These are phyloP conservation scores for Pseudotulostoma volvatum DNA, from an alignment of 495 filamentous ascomycete species.

Conservation along the genomic window DNA sequence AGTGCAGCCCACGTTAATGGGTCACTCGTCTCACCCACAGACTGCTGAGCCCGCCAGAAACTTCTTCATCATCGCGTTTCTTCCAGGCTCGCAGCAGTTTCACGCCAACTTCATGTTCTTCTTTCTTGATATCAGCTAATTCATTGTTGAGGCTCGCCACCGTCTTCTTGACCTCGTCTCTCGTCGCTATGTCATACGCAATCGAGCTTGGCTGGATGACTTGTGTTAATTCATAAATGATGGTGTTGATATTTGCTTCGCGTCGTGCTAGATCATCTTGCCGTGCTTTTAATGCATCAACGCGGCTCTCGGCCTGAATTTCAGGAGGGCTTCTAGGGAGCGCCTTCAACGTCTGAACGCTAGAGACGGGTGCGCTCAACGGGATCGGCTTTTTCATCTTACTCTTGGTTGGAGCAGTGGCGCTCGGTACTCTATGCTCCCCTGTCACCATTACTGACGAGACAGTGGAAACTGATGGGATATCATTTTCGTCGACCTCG, in stretches of 20 bases:
- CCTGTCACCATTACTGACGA: constrained; percentile 31
- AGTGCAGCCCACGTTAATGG: constrained; percentile 18
- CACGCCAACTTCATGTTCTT: constrained; percentile 76
- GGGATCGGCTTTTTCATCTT: constrained; percentile 36
- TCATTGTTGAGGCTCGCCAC: constrained; percentile 54
- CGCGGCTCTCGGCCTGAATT: constrained; percentile 38
- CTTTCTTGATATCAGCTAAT: constrained; percentile 59
- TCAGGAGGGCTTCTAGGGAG: constrained; percentile 43
- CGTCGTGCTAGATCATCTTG: constrained; percentile 48
- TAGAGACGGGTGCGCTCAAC: constrained; percentile 28
- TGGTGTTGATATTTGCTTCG: constrained; percentile 50
- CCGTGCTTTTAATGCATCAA: constrained; percentile 50
- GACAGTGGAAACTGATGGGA: constrained; percentile 18
- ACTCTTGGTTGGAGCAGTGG: constrained; percentile 27
- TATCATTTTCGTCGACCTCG: constrained; percentile 16
- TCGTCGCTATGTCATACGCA: constrained; percentile 37
- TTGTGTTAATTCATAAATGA: constrained; percentile 55
- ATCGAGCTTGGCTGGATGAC: constrained; percentile 40
- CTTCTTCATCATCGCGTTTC: constrained; percentile 49
- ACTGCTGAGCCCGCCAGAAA: too few species aligned
- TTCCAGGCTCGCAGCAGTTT: constrained; percentile 70
- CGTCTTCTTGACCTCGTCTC: constrained; percentile 55
- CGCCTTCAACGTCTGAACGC: too few species aligned
- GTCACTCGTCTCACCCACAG: constrained; percentile 70
- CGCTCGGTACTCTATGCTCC: constrained; percentile 29